These are phyloP conservation scores for Gnaphalium uliginosum DNA, from an alignment of 129 eudicot genomes.

Conservation along the genomic window DNA sequence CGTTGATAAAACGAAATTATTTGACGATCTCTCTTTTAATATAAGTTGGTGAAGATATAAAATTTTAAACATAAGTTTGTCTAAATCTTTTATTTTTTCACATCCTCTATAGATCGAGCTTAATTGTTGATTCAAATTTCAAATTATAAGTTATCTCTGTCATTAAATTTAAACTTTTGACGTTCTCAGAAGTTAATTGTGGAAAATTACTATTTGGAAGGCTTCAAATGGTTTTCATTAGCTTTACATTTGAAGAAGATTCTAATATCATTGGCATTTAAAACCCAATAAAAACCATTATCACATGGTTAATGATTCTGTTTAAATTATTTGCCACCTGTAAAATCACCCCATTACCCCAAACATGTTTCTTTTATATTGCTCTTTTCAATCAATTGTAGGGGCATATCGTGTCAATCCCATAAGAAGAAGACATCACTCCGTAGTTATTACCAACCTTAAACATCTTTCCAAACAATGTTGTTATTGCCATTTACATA, in stretches of 20 bases:
- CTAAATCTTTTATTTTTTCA: too few relatives aligned
- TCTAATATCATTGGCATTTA: slow-evolving; percentile 45
- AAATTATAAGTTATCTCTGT: slow-evolving; percentile 9
- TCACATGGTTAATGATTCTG: slow-evolving; percentile 32
- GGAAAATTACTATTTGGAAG: slow-evolving; percentile 2
- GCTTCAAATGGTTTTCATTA: slow-evolving; percentile 15
- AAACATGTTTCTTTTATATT: background rate
- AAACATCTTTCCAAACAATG: slow-evolving; percentile 13
- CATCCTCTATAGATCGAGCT: too few relatives aligned
- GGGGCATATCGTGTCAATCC: slow-evolving; percentile 28
- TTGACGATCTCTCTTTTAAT: too few relatives aligned
- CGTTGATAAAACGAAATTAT: too few relatives aligned
- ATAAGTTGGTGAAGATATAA: too few relatives aligned
- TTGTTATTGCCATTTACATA: slow-evolving; percentile 20
- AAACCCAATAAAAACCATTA: slow-evolving; percentile 30
- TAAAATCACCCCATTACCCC: slow-evolving; percentile 28
- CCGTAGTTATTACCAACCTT: slow-evolving; percentile 19
- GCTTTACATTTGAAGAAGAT: slow-evolving; percentile 21
- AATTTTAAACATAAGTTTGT: too few relatives aligned
- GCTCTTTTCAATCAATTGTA: slow-evolving; percentile 2
- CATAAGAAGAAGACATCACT: slow-evolving; percentile 27
- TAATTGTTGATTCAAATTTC: background rate
- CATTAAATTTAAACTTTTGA: background rate
- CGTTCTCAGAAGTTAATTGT: slow-evolving; percentile 12
- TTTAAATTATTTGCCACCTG: slow-evolving; percentile 15